Base-by-base conservation (phyloP, 148 eudicot species). In the Fagopyrum homotropicum region DNA sequence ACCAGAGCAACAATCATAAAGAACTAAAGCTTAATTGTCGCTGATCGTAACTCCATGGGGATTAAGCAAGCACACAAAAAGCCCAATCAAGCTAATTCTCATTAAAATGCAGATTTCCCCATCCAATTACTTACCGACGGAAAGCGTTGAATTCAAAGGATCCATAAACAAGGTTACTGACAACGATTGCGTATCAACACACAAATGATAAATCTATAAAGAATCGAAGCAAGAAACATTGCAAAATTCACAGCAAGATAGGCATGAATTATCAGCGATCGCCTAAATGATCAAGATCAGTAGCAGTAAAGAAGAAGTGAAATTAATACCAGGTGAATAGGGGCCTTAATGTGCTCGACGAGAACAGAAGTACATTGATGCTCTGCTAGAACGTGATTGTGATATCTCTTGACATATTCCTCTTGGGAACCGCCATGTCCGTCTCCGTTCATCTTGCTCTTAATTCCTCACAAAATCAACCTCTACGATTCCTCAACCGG, bases 261-360 rank as follows among this genome's bases (percentile, higher is more conserved):
- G 52, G 52, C 7, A 9, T 49, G 52, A 49, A 49, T 49, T 49
- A 14, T 49, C 52, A 49, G 0, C 12, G 14, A 26, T 19, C 15
- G 50, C 73, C 45, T 48, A 74, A 11, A 69, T 54, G 49, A 59
- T 14, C 61, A 64, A 69, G 54, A 4, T 69, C 12, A 70, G 10
- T 54, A 8, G 74, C 40, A 9, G 50, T 19, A 54, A 75, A 29
- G 19, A 78, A 72, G 1, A 63, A 46, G 19, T 14, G 52, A 70
- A 4, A 72, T 48, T 30, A 45, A 71, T 88, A 90, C 97, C 75
- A 88, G 86, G 81, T 83, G 91, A 73, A 92, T 82, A 74, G 97
- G 97, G 17, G 97, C 95, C 79, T 84, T 90, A 75, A 92, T 84
- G 80, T 87, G 97, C 82, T 92, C 89, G 75, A 92, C 82, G 30